Evolutionary conservation across 108 stramenopile species (phyloP), one percentile per base, ranked within the genome.

Genomic region (Epithemia pelagica): DNA sequence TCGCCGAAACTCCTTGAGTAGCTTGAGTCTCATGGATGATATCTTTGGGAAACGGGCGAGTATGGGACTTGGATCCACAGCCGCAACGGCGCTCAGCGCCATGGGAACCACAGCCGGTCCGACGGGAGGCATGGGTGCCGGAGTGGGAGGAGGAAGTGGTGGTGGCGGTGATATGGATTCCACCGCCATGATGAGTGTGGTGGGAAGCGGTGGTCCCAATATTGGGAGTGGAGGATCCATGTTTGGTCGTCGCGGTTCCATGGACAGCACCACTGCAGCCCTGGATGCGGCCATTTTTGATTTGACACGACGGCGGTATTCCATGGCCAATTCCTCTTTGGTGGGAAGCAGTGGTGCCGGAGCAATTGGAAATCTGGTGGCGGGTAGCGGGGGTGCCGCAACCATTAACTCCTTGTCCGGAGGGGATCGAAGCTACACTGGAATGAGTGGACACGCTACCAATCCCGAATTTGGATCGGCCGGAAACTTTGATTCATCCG

Each of bases 221-320:
- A 46, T 46, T 5, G 37, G 37, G 15, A 46, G 37, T 15, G 64
- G 64, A 54, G 61, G 61, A 5, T 22, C 21, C 30, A 65, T 65
- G 64, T 63, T 70, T 32, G 10, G 51, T 58, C 74, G 74, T 24
- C 67, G 62, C 21, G 62, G 65, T 30, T 72, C 74, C 24, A 54
- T 83, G 66, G 82, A 83, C 64, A 73, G 79, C 54, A 71, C 83
- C 23, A 71, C 83, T 27, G 76, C 82, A 24, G 78, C 78, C 21
- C 60, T 83, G 24, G 85, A 83, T 74, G 85, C 82, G 5, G 78
- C 75, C 54, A 79, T 87, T 29, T 64, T 71, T 46, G 82, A 87
- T 63, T 61, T 81, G 30, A 74, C 82, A 0, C 59, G 78, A 24
- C 33, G 82, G 25, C 70, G 82, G 15, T 56, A 77, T 15, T 71